Percentiles rank a stretch among this genome's conserved stretches.
These are phyloP conservation scores for Lithocarpus polystachyus DNA, from an alignment of 306 rosid species.

Conservation along the genomic window DNA sequence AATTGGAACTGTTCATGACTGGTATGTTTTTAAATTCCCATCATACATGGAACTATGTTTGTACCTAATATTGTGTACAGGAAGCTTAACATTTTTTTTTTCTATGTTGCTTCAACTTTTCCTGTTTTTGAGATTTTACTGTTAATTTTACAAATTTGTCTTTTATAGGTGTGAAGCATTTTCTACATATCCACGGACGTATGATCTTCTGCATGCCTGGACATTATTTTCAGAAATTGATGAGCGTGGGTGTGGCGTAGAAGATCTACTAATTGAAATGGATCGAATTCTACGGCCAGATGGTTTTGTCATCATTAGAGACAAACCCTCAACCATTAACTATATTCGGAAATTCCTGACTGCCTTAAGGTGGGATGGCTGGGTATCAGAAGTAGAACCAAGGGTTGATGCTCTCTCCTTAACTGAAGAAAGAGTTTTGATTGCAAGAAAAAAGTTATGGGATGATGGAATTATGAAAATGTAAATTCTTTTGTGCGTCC, in stretches of 20 bases:
- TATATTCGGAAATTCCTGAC: constrained; percentile 41
- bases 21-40: constrained; percentile 30
- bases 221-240: constrained; percentile 47
- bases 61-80: background rate
- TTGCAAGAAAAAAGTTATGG: constrained; percentile 58
- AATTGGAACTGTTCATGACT: constrained; percentile 61
- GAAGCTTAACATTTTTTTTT: background rate
- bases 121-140: background rate
- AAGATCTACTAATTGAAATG: constrained; percentile 59
- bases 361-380: constrained; percentile 59
- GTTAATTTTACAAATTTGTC: background rate
- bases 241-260: constrained; percentile 46
- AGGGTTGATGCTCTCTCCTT: constrained; percentile 45
- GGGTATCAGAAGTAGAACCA: constrained; percentile 61
- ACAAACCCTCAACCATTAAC: constrained; percentile 41
- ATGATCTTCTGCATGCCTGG: constrained; percentile 68
- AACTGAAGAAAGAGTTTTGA: constrained; percentile 52
- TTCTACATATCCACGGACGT: constrained; percentile 66
- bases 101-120: background rate
- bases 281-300: constrained; percentile 57
- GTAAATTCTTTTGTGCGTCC: constrained; percentile 16
- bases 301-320: constrained; percentile 65
- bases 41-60: background rate
- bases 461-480: constrained; percentile 3
- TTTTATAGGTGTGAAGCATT: constrained; percentile 62